Evolutionary conservation across 805 yeast genomes (phyloP), one percentile per base, ranked within the genome.

Genomic region (Candida coleopterorum): DNA sequence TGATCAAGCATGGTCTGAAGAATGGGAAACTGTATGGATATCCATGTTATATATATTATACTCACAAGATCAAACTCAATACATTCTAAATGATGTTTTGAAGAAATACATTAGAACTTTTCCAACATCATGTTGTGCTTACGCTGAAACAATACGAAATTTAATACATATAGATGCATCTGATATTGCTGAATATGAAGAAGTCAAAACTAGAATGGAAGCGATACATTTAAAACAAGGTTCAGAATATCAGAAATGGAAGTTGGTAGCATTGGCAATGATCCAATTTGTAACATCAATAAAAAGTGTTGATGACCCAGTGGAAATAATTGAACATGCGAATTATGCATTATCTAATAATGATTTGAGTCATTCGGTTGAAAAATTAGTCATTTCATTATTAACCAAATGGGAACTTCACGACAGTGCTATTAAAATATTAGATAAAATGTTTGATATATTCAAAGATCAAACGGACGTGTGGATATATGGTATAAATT

Each of bases 341-440:
- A 11, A 64, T 3, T 31, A 42, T 9, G 37, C 37, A 11, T 21
- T 34, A 12, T 38, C 47, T 8, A 52, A 59, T 38, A 46, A 48
- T 26, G 70, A 70, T 40, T 43, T 56, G 1, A 61, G 56, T 32
- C 77, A 72, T 42, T 49, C 69, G 1, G 62, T 74, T 2, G 79
- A 72, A 41, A 66, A 68, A 41, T 40, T 64, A 7, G 48, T 66
- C 6, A 57, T 72, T 2, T 49, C 60, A 1, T 48, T 67, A 1
- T 55, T 55, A 34, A 67, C 62, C 21, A 41, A 45, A 2, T 26
- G 57, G 4, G 64, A 51, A 1, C 56, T 58, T 17, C 11, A 49
- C 0, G 62, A 53, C 1, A 37, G 38, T 12, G 70, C 70, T 0
- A 39, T 58, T 17, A 34, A 37, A 4, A 27, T 51, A 4, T 43